A percentile compares a stretch with the other conserved stretches of the same genome.
Conservation (phyloP, 768 basidiomycete genomes). For the Hirschioporus abietinus region DNA sequence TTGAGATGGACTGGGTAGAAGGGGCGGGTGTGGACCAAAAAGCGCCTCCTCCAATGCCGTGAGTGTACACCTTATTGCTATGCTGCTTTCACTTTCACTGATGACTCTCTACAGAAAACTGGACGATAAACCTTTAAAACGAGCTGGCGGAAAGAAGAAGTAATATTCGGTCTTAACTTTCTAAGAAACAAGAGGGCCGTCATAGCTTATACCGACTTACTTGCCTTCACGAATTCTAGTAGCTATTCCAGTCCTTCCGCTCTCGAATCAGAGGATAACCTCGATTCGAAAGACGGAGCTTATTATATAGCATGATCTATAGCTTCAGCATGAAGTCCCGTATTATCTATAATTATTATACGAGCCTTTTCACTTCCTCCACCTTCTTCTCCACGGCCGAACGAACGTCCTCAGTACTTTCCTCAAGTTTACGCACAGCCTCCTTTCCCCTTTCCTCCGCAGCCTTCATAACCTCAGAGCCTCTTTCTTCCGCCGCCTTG, state of each 20-base stretch:
- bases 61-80: background rate
- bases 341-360: constrained; percentile 7
- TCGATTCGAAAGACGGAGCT: background rate
- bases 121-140: background rate
- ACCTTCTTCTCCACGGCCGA: constrained; percentile 5
- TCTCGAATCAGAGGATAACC: no score
- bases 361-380: constrained; percentile 9
- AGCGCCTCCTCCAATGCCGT: background rate
- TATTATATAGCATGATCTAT: background rate
- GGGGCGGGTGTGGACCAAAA: constrained; percentile 1
- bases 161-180: background rate
- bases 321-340: background rate
- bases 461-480: constrained; percentile 14
- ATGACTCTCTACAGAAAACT: background rate
- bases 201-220: no score
- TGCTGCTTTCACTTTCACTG: background rate
- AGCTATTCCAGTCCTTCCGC: no score
- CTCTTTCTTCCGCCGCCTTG: constrained; percentile 17
- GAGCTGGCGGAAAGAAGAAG: constrained; percentile 5
- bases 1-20: constrained; percentile 27
- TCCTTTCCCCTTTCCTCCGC: constrained; percentile 23
- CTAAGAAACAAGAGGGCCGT: no score
- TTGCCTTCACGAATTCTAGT: no score
- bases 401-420: constrained; percentile 1
- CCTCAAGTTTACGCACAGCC: constrained; percentile 18